These are phyloP conservation scores for Garcileccinum viscosum DNA, from an alignment of 1,284 basidiomycete species.

Conservation along the genomic window DNA sequence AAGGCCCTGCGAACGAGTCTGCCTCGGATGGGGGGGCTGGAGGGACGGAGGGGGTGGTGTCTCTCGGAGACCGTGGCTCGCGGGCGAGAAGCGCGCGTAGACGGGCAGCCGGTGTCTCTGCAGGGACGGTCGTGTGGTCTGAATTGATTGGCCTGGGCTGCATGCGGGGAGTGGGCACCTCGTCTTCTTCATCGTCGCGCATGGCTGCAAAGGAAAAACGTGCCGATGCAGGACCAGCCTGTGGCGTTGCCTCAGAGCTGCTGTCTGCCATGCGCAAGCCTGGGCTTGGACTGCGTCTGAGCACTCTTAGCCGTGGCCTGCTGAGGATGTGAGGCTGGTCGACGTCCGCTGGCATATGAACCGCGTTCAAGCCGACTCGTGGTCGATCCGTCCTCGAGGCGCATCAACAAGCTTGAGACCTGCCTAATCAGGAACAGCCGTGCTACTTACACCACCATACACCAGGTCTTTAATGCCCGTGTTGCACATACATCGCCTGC, in stretches of 20 bases:
- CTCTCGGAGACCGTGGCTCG: slow-evolving; percentile 44
- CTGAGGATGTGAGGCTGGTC: slow-evolving; percentile 13
- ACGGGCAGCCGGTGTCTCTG: slow-evolving; percentile 55
- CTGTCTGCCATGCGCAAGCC: slow-evolving; percentile 31
- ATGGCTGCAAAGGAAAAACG: slow-evolving; percentile 38
- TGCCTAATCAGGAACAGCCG: neutral
- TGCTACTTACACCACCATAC: neutral
- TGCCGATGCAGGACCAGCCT: slow-evolving; percentile 45
- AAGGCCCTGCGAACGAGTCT: slow-evolving; percentile 67
- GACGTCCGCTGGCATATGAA: neutral
- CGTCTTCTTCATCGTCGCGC: slow-evolving; percentile 53
- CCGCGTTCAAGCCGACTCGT: neutral
- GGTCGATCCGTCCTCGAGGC: neutral
- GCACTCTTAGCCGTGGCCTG: slow-evolving; percentile 52
- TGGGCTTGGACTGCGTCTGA: slow-evolving; percentile 42
- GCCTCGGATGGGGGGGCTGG: slow-evolving; percentile 52
- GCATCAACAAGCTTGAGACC: neutral
- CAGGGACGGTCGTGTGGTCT: slow-evolving; percentile 27
- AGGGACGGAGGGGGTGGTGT: slow-evolving; percentile 40
- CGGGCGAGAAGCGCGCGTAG: slow-evolving; percentile 62
- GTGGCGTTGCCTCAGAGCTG: slow-evolving; percentile 39
- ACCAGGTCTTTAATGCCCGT: slow-evolving; percentile 5
- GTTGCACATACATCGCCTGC: slow-evolving; percentile 12
- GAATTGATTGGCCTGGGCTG: slow-evolving; percentile 30
- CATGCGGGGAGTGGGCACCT: slow-evolving; percentile 57